Conservation (phyloP, 2,329 filamentous ascomycete species). For the Fonsecaea pugnacius region DNA sequence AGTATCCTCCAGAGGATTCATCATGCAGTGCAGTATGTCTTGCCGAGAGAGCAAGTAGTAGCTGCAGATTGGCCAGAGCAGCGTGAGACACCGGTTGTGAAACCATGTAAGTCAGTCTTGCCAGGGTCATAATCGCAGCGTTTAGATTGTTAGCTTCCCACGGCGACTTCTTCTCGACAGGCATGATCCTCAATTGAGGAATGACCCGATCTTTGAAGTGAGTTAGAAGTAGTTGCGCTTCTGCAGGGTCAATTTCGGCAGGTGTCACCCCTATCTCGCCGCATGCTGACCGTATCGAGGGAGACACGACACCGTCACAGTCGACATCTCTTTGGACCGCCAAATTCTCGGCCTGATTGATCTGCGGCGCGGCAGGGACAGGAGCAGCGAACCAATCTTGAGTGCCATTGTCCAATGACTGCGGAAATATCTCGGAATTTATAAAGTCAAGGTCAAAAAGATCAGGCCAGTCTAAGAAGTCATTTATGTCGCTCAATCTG, state of each 20-base stretch:
- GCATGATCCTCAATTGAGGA: slow-evolving; percentile 41
- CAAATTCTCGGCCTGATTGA: background rate
- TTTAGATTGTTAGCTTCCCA: slow-evolving; percentile 44
- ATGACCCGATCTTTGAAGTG: slow-evolving; percentile 44
- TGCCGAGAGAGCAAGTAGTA: background rate
- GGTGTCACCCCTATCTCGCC: background rate
- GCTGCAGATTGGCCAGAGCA: background rate
- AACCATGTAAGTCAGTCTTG: slow-evolving; percentile 41
- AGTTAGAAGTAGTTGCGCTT: slow-evolving; percentile 32
- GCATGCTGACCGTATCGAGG: background rate
- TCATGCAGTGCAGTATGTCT: background rate
- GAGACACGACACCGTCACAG: background rate
- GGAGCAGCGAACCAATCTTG: background rate
- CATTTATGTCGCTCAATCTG: background rate
- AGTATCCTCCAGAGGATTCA: background rate
- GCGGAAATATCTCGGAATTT: background rate
- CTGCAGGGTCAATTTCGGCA: slow-evolving; percentile 19
- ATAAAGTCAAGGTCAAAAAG: background rate
- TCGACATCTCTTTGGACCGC: background rate
- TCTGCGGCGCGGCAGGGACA: background rate
- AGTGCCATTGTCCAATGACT: background rate
- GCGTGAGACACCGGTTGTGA: background rate
- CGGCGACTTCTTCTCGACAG: slow-evolving; percentile 42
- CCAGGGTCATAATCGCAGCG: slow-evolving; percentile 41
- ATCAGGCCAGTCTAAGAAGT: background rate